A percentile compares a stretch with the other conserved stretches of the same genome.
Evolutionary conservation across 306 rosid genomes (phyloP).

Genomic region (Carpinus fangiana): DNA sequence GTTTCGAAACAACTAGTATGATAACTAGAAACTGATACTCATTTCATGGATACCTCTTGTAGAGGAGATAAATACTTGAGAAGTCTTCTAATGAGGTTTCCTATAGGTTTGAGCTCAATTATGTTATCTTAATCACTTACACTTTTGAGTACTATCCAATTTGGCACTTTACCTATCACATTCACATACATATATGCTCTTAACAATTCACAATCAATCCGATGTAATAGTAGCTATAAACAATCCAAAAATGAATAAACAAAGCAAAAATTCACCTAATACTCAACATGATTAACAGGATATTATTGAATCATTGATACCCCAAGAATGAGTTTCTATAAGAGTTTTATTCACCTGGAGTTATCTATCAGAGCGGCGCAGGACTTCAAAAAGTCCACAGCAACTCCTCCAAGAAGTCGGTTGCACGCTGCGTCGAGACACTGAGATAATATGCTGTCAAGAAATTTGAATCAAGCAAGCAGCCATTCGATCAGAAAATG

Average conservation of each 20-base stretch:
- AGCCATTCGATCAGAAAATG: conserved; percentile 1
- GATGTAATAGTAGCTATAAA: background rate
- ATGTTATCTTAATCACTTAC: too few species aligned
- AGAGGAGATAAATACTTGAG: too few species aligned
- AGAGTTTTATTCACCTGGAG: conserved; percentile 43
- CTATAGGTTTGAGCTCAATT: too few species aligned
- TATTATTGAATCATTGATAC: background rate
- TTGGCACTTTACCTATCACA: too few species aligned
- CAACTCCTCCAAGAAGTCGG: conserved; percentile 66
- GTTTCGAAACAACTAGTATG: background rate
- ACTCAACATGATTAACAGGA: background rate
- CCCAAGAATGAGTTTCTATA: background rate
- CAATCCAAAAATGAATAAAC: background rate
- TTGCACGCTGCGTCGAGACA: conserved; percentile 28
- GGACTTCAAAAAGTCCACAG: conserved; percentile 64
- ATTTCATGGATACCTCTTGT: background rate
- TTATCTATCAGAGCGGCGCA: conserved; percentile 49
- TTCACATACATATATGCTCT: too few species aligned
- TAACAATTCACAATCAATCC: background rate
- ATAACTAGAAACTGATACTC: background rate
- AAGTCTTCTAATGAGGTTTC: too few species aligned
- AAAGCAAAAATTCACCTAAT: background rate
- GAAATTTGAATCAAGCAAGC: conserved; percentile 12
- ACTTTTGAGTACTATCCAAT: too few species aligned
- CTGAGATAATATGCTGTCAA: conserved; percentile 35